Evolutionary conservation across 2,329 filamentous ascomycete species (phyloP), one percentile per base, ranked within the genome.

Genomic region (Fusarium vanettenii): DNA sequence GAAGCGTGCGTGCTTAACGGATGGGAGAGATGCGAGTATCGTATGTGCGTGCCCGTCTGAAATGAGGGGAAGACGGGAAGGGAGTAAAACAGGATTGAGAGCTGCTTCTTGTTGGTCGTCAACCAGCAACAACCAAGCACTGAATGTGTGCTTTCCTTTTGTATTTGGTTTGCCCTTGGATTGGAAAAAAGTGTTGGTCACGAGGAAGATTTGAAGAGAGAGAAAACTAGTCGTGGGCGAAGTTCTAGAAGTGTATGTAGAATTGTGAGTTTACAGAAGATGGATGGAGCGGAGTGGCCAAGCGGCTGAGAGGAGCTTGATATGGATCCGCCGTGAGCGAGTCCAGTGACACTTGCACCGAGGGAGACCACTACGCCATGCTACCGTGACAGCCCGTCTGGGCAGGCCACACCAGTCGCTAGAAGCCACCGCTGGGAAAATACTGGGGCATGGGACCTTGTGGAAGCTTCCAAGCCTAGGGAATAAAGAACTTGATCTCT

Each of bases 371-470:
- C 25, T 76, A 69, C 70, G 70, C 64, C 70, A 71, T 71, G 60
- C 64, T 66, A 70, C 60, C 61, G 60, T 75, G 60, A 66, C 74
- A 67, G 66, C 67, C 52, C 41, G 16, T 16, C 45, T 50, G 45
- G 45, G 48, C 48, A 67, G 64, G 68, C 31, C 43, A 64, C 31
- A 61, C 70, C 56, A 69, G 33, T 60, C 60, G 55, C 64, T 57
- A 50, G 61, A 73, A 71, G 70, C 39, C 62, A 74, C 69, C 22
- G 55, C 68, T 72, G 66, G 66, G 67, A 69, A 75, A 73, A 73
- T 63, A 75, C 76, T 79, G 72, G 78, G 73, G 72, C 74, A 75
- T 80, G 68, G 79, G 79, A 81, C 73, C 78, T 82, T 81, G 81
- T 82, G 77, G 81, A 82, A 82, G 76, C 76, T 79, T 79, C 78